A percentile compares a stretch with the other conserved stretches of the same genome.
Conservation (phyloP, 1,284 basidiomycete genomes). For the Papiliotrema nemorosa region DNA sequence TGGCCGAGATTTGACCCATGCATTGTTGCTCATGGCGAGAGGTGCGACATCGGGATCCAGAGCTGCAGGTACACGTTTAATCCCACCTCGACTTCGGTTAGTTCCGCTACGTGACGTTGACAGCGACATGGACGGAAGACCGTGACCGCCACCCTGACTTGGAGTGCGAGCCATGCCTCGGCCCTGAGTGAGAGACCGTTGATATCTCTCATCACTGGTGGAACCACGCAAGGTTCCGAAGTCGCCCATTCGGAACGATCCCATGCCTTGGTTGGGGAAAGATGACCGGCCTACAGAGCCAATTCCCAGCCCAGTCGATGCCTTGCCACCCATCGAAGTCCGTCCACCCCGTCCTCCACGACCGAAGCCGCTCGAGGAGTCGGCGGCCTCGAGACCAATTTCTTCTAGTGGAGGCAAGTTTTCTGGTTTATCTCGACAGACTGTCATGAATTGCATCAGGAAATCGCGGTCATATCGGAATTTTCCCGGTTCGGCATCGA, state of each 20-base stretch:
- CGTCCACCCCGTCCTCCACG: slow-evolving; percentile 30
- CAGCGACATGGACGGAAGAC: slow-evolving; percentile 27
- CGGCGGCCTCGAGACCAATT: slow-evolving; percentile 77
- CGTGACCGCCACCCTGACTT: slow-evolving; percentile 55
- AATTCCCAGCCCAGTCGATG: slow-evolving; percentile 52
- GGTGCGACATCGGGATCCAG: slow-evolving; percentile 61
- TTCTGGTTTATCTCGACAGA: slow-evolving; percentile 93
- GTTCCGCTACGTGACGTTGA: slow-evolving; percentile 26
- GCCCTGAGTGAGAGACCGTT: slow-evolving; percentile 10
- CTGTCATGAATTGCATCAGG: slow-evolving; percentile 91
- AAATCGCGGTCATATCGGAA: slow-evolving; percentile 98
- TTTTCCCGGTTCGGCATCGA: slow-evolving; percentile 74
- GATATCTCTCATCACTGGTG: slow-evolving; percentile 71
- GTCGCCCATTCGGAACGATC: slow-evolving; percentile 67
- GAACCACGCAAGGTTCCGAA: slow-evolving; percentile 55
- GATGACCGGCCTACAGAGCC: slow-evolving; percentile 50
- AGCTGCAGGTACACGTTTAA: slow-evolving; percentile 34
- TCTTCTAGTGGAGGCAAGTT: slow-evolving; percentile 83
- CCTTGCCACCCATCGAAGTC: slow-evolving; percentile 18
- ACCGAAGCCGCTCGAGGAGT: slow-evolving; percentile 53
- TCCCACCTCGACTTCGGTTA: slow-evolving; percentile 43
- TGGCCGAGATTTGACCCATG: slow-evolving; percentile 61
- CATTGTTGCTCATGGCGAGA: slow-evolving; percentile 71
- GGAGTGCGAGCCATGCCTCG: slow-evolving; percentile 65
- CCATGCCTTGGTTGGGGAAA: slow-evolving; percentile 47